Evolutionary conservation across 768 basidiomycete species (phyloP), one percentile per base, ranked within the genome.

Genomic region (Pleurotus giganteus): DNA sequence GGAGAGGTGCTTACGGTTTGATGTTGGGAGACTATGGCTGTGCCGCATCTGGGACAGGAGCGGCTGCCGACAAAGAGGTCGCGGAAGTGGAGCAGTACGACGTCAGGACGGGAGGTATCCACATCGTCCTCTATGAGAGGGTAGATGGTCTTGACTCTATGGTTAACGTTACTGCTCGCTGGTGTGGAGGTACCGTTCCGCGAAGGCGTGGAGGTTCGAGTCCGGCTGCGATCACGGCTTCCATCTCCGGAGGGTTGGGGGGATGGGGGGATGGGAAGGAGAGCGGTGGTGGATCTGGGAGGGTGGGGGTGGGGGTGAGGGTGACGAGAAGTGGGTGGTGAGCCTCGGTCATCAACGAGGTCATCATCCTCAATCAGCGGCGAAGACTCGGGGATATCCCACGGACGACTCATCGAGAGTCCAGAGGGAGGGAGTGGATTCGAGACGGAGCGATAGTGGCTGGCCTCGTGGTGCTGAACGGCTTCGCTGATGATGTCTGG

Each of bases 401-500:
- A 17, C 3, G 49, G 49, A 19, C 49, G 49, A 51, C 49, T 51
- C 49, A 51, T 51, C 21, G 49, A 51, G n/a, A 51, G 31, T 12
- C 49, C 49, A 7, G 49, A 51, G 13, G 49, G 49, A n/a, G 49
- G 49, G 49, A 34, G 24, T 12, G 49, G 49, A 26, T 37, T 51
- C 3, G 49, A 51, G 12, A 51, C 49, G 21, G 49, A 51, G 15
- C 49, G n/a, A 23, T 51, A 51, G 31, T 51, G 49, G 23, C 13
- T 24, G 23, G 23, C 3, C 15, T 51, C 49, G 23, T 32, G n/a
- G 17, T 37, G 49, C 12, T 19, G 21, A 37, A 51, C 49, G 17
- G 49, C 49, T 37, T 51, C 49, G 13, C 49, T 51, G 23, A 51
- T 51, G 34, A 51, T 34, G 15, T 51, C 49, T 13, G 49, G 49